phyloP scores from a whole-genome alignment of 2,329 filamentous ascomycete genomes.

The Taxawa tesnikishii region DNA sequence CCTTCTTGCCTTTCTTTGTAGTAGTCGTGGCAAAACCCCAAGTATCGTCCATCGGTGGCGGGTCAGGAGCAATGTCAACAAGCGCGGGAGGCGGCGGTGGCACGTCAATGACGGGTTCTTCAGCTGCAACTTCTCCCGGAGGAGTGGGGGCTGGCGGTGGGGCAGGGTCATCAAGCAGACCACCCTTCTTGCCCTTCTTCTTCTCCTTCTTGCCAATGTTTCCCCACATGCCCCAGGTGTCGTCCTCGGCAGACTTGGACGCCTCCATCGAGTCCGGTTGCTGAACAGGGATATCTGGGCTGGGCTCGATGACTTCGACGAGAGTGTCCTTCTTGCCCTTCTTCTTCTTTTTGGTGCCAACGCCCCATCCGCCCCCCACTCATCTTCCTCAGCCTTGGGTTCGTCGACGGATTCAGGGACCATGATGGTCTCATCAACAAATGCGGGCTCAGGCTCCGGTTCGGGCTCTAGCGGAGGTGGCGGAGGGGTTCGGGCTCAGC shows the following conservation, averaged over 20 bases:
- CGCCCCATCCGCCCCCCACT: slow-evolving; percentile 46
- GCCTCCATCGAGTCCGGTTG: slow-evolving; percentile 38
- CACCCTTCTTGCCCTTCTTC: slow-evolving; percentile 42
- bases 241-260: slow-evolving; percentile 20
- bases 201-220: slow-evolving; percentile 40
- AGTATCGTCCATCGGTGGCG: slow-evolving; percentile 13
- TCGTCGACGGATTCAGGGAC: slow-evolving; percentile 37
- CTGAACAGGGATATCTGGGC: slow-evolving; percentile 24
- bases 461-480: slow-evolving; percentile 1
- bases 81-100: slow-evolving; percentile 6
- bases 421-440: slow-evolving; percentile 18
- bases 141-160: background rate
- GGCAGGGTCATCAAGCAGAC: slow-evolving; percentile 9
- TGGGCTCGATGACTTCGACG: slow-evolving; percentile 27
- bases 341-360: slow-evolving; percentile 43
- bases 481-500: slow-evolving; percentile 4
- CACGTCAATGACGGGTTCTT: background rate
- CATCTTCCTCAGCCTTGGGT: slow-evolving; percentile 36
- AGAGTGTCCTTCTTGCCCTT: slow-evolving; percentile 38
- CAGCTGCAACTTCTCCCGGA: no score
- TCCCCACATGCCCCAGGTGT: slow-evolving; percentile 17
- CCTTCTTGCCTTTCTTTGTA: slow-evolving; percentile 37
- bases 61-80: slow-evolving; percentile 10
- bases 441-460: slow-evolving; percentile 14
- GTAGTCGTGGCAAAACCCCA: slow-evolving; percentile 15